Conservation (phyloP, 768 basidiomycete species). For the Auriculariales sp. region DNA sequence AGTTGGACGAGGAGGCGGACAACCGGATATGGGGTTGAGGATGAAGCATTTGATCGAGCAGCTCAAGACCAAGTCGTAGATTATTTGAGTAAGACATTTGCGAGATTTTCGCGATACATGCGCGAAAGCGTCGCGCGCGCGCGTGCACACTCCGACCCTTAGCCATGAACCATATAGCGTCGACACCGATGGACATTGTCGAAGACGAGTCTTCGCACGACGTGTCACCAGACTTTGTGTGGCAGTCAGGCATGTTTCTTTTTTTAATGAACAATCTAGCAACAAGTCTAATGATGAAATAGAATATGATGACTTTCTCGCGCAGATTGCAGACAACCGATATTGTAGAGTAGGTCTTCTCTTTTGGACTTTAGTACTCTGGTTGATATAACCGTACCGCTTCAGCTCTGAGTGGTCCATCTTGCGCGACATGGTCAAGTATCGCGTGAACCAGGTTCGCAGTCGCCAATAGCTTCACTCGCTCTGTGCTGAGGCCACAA, state of each 20-base stretch:
- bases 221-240: slow-evolving; percentile 21
- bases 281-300: slow-evolving; percentile 9
- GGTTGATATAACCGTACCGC: slow-evolving; percentile 6
- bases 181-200: background rate
- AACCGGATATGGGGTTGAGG: slow-evolving; percentile 72
- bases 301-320: slow-evolving; percentile 47
- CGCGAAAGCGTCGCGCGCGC: too few relatives aligned
- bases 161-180: too few relatives aligned
- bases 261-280: background rate
- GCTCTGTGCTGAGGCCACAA: slow-evolving; percentile 28
- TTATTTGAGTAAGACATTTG: too few relatives aligned
- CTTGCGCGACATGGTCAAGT: slow-evolving; percentile 58
- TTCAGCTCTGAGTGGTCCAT: slow-evolving; percentile 53
- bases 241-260: slow-evolving; percentile 32
- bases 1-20: slow-evolving; percentile 16
- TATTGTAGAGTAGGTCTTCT: slow-evolving; percentile 36
- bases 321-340: slow-evolving; percentile 54
- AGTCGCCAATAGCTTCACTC: slow-evolving; percentile 14
- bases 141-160: too few relatives aligned
- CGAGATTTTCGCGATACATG: too few relatives aligned
- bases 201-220: background rate
- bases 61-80: slow-evolving; percentile 48
- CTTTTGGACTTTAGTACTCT: slow-evolving; percentile 1
- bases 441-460: slow-evolving; percentile 50
- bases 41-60: slow-evolving; percentile 81